Conservation (phyloP, 495 filamentous ascomycete genomes). For the Penicilliopsis zonata region DNA sequence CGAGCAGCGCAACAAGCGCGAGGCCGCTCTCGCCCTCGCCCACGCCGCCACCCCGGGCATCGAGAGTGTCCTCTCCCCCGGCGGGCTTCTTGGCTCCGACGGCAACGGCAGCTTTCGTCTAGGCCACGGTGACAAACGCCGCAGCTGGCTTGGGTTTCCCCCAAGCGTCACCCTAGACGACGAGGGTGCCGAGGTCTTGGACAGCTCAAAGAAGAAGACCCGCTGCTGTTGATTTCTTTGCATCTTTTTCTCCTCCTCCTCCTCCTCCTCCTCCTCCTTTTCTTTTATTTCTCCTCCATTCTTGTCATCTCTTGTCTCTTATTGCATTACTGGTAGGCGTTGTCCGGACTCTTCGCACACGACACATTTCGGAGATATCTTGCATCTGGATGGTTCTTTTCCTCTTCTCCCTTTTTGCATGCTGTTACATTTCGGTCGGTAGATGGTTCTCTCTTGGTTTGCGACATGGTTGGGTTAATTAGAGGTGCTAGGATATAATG, state of each 20-base stretch:
- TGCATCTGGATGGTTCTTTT: slow-evolving; percentile 4
- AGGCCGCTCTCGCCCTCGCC: slow-evolving; percentile 40
- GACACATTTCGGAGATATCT: no score
- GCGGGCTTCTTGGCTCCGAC: slow-evolving; percentile 14
- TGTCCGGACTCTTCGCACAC: no score
- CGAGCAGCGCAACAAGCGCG: slow-evolving; percentile 63
- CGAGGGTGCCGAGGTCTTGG: slow-evolving; percentile 14
- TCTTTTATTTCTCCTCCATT: slow-evolving; percentile 1
- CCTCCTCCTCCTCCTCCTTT: no score
- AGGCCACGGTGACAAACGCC: slow-evolving; percentile 29
- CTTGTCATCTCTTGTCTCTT: slow-evolving; percentile 3
- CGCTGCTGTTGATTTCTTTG: slow-evolving; percentile 26
- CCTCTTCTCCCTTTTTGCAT: slow-evolving; percentile 1
- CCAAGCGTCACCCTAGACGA: slow-evolving; percentile 25
- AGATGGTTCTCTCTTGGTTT: not conserved
- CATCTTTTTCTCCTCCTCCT: no score
- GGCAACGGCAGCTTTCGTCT: slow-evolving; percentile 34
- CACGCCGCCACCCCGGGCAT: slow-evolving; percentile 8
- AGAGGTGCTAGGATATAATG: not conserved
- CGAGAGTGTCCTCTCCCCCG: slow-evolving; percentile 5
- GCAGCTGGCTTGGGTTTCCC: slow-evolving; percentile 41
- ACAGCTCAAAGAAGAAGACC: slow-evolving; percentile 15
- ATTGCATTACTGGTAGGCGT: not conserved
- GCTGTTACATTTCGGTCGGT: not conserved
- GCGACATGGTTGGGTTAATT: not conserved